Evolutionary conservation across 495 filamentous ascomycete species (phyloP).

Genomic region (Entonaema liquescens): DNA sequence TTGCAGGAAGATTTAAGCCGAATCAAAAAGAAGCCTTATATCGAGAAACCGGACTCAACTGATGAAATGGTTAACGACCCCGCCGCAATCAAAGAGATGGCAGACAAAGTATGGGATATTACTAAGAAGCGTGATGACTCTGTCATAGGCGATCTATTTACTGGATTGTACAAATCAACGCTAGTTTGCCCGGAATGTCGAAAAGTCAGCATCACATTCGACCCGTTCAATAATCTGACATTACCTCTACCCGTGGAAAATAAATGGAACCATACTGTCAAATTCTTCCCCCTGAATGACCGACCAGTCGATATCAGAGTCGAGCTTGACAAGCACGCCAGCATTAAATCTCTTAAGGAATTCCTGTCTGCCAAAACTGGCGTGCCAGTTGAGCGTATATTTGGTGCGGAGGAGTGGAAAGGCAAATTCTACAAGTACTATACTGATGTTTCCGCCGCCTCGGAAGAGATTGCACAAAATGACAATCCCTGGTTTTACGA

Average conservation of each 20-base stretch:
- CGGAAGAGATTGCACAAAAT: conserved; percentile 69
- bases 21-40: conserved; percentile 94
- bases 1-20: conserved; percentile 95
- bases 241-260: conserved; percentile 87
- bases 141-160: conserved; percentile 92
- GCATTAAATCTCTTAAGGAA: conserved; percentile 76
- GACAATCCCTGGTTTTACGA: conserved; percentile 83
- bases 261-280: conserved; percentile 74
- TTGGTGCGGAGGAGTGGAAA: conserved; percentile 81
- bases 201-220: conserved; percentile 98
- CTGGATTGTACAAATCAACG: conserved; percentile 97
- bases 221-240: conserved; percentile 95
- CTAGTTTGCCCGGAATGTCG: conserved; percentile 88
- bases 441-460: conserved; percentile 69
- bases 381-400: conserved; percentile 65
- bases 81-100: conserved; percentile 79
- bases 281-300: conserved; percentile 74
- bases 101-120: conserved; percentile 86
- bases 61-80: conserved; percentile 93
- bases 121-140: conserved; percentile 95
- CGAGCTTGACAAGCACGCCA: conserved; percentile 87
- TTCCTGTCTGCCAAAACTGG: conserved; percentile 74
- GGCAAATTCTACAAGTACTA: conserved; percentile 85
- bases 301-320: conserved; percentile 73
- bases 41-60: conserved; percentile 96